Evolutionary conservation across 1,284 basidiomycete genomes (phyloP).

Genomic region (Ceratobasidium sp.): DNA sequence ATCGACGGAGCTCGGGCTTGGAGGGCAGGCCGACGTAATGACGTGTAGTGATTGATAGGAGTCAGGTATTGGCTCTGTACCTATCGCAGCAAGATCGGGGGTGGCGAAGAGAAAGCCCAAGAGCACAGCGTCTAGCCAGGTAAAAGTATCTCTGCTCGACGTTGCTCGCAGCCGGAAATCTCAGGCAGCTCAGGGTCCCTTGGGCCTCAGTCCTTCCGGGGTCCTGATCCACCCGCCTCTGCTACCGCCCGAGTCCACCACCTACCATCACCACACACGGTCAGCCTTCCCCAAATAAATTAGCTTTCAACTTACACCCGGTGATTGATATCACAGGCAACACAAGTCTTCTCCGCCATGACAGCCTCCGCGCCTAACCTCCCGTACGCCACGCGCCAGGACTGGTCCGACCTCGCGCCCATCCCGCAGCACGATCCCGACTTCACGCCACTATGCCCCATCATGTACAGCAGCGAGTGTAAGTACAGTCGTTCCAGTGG

Average conservation of each 20-base stretch:
- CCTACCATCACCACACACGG: neutral
- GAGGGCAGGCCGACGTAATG: slow-evolving; percentile 6
- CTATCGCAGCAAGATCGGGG: too few species aligned
- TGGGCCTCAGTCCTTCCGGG: neutral
- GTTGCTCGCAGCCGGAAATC: neutral
- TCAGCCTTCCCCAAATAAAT: neutral
- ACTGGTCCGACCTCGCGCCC: slow-evolving; percentile 84
- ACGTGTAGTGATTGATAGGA: neutral
- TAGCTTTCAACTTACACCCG: neutral
- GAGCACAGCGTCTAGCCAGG: too few species aligned
- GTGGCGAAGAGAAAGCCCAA: too few species aligned
- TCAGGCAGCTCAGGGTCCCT: neutral
- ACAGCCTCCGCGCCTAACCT: neutral
- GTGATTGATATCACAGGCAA: neutral
- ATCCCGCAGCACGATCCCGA: slow-evolving; percentile 81
- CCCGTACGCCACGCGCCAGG: slow-evolving; percentile 67
- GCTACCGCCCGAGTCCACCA: neutral
- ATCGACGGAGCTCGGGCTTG: slow-evolving; percentile 27
- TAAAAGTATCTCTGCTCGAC: too few species aligned
- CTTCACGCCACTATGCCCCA: slow-evolving; percentile 81
- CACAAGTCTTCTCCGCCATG: neutral
- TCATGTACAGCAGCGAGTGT: slow-evolving; percentile 90
- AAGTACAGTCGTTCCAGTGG: slow-evolving; percentile 54
- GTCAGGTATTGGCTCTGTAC: too few species aligned
- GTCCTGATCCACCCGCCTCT: neutral